A percentile compares a stretch with the other conserved stretches of the same genome.
These are phyloP conservation scores for Agaricus blazei DNA, from an alignment of 768 basidiomycete species.

Conservation along the genomic window DNA sequence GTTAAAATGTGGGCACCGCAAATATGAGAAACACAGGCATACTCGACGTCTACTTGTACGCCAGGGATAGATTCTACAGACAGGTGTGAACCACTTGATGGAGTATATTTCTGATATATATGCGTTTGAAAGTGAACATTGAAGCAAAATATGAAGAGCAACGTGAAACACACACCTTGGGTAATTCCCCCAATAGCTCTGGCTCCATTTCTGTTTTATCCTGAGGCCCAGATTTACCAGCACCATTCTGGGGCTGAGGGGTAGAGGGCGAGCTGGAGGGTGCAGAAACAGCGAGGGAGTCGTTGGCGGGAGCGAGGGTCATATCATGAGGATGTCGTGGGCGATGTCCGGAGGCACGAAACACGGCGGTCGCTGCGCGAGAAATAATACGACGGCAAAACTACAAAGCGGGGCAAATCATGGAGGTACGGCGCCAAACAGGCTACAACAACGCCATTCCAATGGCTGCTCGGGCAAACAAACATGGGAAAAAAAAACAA, in stretches of 20 bases:
- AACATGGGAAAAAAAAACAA: constrained; percentile 15
- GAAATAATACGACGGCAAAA: constrained; percentile 22
- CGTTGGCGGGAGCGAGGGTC: constrained; percentile 8
- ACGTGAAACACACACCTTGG: not conserved
- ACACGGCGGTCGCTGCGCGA: constrained; percentile 22
- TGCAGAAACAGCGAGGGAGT: constrained; percentile 15
- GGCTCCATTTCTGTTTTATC: constrained; percentile 19
- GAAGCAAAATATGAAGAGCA: not conserved
- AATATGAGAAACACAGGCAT: not conserved
- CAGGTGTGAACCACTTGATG: not conserved
- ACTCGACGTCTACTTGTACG: not conserved
- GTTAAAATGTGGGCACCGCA: not conserved
- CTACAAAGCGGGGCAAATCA: constrained; percentile 28
- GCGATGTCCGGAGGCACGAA: constrained; percentile 18
- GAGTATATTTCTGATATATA: not conserved
- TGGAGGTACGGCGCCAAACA: constrained; percentile 29
- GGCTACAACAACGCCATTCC: constrained; percentile 32
- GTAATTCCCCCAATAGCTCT: constrained; percentile 22
- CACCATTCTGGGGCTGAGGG: not conserved
- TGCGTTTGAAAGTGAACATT: not conserved
- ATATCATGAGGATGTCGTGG: constrained; percentile 6
- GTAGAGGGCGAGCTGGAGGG: constrained; percentile 9
- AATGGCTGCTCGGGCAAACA: constrained; percentile 37
- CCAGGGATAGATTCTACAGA: not conserved
- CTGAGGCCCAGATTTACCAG: not conserved